Evolutionary conservation across 2,329 filamentous ascomycete species (phyloP).

Genomic region (Nothophaeocryptopus gaeumannii): DNA sequence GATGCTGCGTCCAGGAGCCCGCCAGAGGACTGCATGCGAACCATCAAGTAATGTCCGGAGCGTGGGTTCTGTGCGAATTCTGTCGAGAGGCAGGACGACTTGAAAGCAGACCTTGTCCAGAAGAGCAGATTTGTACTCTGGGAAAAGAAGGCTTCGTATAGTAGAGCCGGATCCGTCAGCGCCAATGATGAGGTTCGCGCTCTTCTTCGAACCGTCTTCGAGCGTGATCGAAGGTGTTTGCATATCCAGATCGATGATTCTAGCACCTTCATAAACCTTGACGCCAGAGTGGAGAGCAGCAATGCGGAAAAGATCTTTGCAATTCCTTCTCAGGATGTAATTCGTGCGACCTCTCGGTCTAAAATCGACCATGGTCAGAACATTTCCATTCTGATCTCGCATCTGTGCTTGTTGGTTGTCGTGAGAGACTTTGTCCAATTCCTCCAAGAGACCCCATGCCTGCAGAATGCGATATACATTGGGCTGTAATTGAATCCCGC

Average conservation of each 20-base stretch:
- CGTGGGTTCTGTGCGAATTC: too few species aligned
- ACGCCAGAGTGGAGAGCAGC: background rate
- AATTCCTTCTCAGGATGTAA: background rate
- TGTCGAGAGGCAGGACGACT: too few species aligned
- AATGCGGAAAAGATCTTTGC: slow-evolving; percentile 1
- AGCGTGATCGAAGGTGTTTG: background rate
- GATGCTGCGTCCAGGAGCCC: too few species aligned
- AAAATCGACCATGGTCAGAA: too few species aligned
- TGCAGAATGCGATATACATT: slow-evolving; percentile 11
- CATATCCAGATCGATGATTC: background rate
- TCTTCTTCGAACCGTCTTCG: background rate
- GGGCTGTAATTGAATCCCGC: slow-evolving; percentile 12
- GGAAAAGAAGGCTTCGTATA: slow-evolving; percentile 6
- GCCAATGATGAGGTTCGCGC: slow-evolving; percentile 7
- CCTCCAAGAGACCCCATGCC: slow-evolving; percentile 5
- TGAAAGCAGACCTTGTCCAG: too few species aligned
- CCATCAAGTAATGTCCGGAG: too few species aligned
- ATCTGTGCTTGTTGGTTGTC: background rate
- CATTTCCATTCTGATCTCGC: background rate
- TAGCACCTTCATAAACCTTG: slow-evolving; percentile 3
- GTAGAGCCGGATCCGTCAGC: slow-evolving; percentile 9
- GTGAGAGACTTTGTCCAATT: slow-evolving; percentile 5
- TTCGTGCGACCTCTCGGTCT: background rate
- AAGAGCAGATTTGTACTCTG: background rate
- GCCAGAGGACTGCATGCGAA: too few species aligned